Base-by-base conservation (phyloP, 768 basidiomycete species). In the Kwoniella dendrophila region DNA sequence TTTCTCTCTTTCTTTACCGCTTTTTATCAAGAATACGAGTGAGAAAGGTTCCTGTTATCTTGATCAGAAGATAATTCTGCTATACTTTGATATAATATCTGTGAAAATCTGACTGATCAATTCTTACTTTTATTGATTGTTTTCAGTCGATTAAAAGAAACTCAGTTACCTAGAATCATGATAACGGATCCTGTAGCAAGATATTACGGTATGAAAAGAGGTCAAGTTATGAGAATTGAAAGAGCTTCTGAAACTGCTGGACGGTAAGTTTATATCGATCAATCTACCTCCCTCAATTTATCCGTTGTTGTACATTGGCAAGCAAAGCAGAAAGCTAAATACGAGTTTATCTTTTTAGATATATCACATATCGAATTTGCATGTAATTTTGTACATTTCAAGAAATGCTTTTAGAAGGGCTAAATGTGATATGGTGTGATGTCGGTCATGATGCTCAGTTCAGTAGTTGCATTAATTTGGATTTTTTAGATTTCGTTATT, bases 181-280 rank as follows among this genome's bases (percentile, higher is more conserved):
- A 80, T 96, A 43, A 87, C 88, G 27, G 96, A 99, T 79, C 96
- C 96, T 10, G 95, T 99, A n/a, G 92, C 96, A 41, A 86, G 94
- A 62, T 98, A 99, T 80, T 99, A 97, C 81, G 96, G 96, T 53
- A 85, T 99, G 59, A 85, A 87, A 71, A 86, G 96, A 51, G 94
- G 95, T 27, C 92, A 95, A 78, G 96, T 99, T 48, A 96, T 99
- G 80, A 97, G 96, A 83, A 98, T 99, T 72, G 97, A 90, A 62
- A 83, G 96, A 72, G 90, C 93, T 27, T 93, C 90, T 80, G 96
- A 98, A 83, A 99, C 96, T 18, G 90, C 89, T 66, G 95, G 95
- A 55, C 43, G 79, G 77, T 78, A 62, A 69, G 76, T 68, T 4
- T 10, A 38, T 44, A 50, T 12, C 38, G 11, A 27, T 32, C 18